phyloP scores from a whole-genome alignment of 2,329 filamentous ascomycete species.

The Pseudophaeomoniella oleicola region DNA sequence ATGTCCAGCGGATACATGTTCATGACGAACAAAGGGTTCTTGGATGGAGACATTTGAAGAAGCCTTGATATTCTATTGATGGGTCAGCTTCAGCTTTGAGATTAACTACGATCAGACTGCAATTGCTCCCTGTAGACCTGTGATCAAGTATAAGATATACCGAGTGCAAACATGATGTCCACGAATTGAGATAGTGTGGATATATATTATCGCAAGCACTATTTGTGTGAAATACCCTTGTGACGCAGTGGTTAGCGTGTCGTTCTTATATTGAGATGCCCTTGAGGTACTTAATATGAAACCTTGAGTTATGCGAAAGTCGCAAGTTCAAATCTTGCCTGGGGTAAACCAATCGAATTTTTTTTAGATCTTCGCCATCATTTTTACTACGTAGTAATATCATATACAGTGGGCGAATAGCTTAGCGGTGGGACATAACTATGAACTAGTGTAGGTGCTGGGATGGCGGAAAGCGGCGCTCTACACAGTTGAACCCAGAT shows the following conservation, averaged over 20 bases:
- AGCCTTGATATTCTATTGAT: not conserved
- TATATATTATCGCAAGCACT: not conserved
- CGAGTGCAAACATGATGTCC: too few relatives aligned
- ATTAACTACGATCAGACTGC: not conserved
- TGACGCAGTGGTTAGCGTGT: slow-evolving; percentile 24
- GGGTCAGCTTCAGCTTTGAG: not conserved
- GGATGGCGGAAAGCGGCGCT: not conserved
- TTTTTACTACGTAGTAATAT: not conserved
- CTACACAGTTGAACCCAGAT: too few relatives aligned
- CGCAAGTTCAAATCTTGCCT: slow-evolving; percentile 23
- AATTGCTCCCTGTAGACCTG: not conserved
- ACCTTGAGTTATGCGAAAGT: slow-evolving; percentile 22
- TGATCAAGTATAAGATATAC: too few relatives aligned
- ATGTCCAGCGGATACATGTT: not conserved
- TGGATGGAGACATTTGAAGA: not conserved
- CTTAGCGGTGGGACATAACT: too few relatives aligned
- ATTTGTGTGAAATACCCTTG: slow-evolving; percentile 9
- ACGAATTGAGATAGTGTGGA: not conserved
- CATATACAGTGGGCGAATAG: not conserved
- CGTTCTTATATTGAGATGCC: slow-evolving; percentile 21
- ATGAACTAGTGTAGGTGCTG: not conserved
- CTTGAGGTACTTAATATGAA: slow-evolving; percentile 13
- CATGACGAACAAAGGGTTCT: not conserved
- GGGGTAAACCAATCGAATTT: slow-evolving; percentile 14
- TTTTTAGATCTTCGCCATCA: slow-evolving; percentile 3